Conservation (phyloP, 306 rosid genomes). For the Dryas octopetala region DNA sequence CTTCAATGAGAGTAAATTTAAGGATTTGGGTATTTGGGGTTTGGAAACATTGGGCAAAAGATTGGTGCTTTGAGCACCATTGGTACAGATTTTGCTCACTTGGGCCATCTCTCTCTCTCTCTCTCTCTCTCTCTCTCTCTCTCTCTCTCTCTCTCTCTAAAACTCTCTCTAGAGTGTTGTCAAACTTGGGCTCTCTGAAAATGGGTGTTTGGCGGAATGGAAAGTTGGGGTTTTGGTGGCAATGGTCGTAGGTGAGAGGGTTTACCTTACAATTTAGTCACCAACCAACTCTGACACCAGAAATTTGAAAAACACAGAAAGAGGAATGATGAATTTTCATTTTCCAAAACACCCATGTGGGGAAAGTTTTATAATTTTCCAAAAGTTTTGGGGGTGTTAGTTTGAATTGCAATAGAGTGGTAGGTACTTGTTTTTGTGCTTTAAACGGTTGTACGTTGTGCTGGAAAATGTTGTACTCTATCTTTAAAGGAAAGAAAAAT, state of each 20-base stretch:
- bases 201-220: slow-evolving; percentile 8
- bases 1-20: slow-evolving; percentile 48
- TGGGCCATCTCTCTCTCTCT: slow-evolving; percentile 52
- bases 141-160: slow-evolving; percentile 1
- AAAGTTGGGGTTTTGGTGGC: slow-evolving; percentile 42
- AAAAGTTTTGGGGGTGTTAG: neutral
- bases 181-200: neutral
- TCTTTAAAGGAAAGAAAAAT: neutral
- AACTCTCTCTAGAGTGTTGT: slow-evolving; percentile 3
- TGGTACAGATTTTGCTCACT: slow-evolving; percentile 57
- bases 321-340: too few species aligned
- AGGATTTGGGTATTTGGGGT: slow-evolving; percentile 55
- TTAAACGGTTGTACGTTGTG: neutral
- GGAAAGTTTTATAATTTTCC: neutral
- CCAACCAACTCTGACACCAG: slow-evolving; percentile 31
- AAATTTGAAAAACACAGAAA: slow-evolving; percentile 13
- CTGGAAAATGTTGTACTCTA: neutral
- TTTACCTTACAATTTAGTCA: slow-evolving; percentile 26
- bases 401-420: slow-evolving; percentile 9
- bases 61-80: slow-evolving; percentile 56
- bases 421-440: neutral
- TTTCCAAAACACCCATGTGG: neutral
- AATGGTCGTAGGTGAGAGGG: slow-evolving; percentile 20
- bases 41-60: slow-evolving; percentile 42
- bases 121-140: slow-evolving; percentile 2